These are phyloP conservation scores for Cymodocea nodosa DNA, from an alignment of 116 monocot genomes.

Conservation along the genomic window DNA sequence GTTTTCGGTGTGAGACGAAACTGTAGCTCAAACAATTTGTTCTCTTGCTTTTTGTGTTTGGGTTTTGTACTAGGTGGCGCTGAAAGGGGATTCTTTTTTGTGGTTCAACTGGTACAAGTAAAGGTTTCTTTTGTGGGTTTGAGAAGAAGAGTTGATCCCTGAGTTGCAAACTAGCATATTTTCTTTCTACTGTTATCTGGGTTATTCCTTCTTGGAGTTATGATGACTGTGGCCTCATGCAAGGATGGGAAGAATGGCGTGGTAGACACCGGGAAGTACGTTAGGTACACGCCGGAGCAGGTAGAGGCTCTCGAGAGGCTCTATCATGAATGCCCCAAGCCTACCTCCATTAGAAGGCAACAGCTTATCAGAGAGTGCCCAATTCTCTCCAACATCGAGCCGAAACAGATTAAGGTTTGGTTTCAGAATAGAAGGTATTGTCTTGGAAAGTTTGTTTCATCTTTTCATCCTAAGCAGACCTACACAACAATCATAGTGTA, in stretches of 20 bases:
- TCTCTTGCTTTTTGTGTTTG: neutral
- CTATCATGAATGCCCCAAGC: constrained; percentile 59
- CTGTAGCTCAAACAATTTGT: neutral
- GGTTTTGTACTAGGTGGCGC: neutral
- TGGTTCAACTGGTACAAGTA: no score
- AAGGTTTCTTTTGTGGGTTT: no score
- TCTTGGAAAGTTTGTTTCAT: no score
- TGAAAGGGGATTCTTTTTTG: no score
- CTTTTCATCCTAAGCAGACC: neutral
- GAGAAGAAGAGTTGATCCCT: no score
- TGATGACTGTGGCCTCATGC: constrained; percentile 26
- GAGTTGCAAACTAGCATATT: neutral
- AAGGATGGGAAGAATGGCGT: constrained; percentile 25
- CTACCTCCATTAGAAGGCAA: constrained; percentile 50
- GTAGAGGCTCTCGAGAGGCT: constrained; percentile 59
- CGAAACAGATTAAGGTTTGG: constrained; percentile 75
- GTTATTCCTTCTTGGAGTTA: constrained; percentile 1
- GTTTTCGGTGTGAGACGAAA: neutral
- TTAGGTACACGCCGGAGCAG: constrained; percentile 64
- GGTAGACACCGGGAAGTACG: constrained; percentile 49
- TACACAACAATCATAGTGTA: neutral
- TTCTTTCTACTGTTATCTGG: neutral
- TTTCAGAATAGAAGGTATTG: constrained; percentile 59
- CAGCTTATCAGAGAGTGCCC: constrained; percentile 58
- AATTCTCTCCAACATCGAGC: constrained; percentile 47